Conservation (phyloP, 1,139 yeast species). For the Lodderomyces orthopsilosis region DNA sequence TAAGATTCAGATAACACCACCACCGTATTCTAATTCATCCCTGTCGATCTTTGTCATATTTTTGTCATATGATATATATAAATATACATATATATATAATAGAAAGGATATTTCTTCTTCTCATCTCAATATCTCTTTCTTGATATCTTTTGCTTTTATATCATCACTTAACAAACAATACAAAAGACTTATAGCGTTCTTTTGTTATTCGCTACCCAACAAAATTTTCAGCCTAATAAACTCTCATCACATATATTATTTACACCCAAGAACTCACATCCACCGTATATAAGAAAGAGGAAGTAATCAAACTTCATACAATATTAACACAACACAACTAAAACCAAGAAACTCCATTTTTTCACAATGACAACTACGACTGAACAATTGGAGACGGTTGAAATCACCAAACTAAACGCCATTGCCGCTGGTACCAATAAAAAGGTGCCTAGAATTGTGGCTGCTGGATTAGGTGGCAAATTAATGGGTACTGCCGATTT, state of each 20-base stretch:
- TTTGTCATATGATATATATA: neutral
- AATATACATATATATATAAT: neutral
- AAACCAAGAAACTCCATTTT: no score
- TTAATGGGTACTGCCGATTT: slow-evolving; percentile 78
- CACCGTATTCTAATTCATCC: neutral
- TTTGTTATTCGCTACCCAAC: neutral
- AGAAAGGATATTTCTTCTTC: neutral
- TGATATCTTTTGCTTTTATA: no score
- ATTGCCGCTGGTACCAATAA: slow-evolving; percentile 87
- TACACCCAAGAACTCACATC: neutral
- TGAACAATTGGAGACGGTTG: slow-evolving; percentile 49
- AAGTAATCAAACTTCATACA: neutral
- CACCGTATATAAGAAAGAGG: neutral
- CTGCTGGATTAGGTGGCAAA: slow-evolving; percentile 73
- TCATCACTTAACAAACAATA: neutral
- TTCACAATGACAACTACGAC: neutral
- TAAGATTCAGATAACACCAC: neutral
- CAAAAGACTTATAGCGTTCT: neutral
- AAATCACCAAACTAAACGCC: slow-evolving; percentile 73
- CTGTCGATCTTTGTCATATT: neutral
- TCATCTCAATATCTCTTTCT: neutral
- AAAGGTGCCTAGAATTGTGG: slow-evolving; percentile 65
- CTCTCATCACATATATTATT: neutral
- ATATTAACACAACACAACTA: neutral
- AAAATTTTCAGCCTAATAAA: neutral